Evolutionary conservation across 2,329 filamentous ascomycete genomes (phyloP).

Genomic region (Fonsecaea nubica): DNA sequence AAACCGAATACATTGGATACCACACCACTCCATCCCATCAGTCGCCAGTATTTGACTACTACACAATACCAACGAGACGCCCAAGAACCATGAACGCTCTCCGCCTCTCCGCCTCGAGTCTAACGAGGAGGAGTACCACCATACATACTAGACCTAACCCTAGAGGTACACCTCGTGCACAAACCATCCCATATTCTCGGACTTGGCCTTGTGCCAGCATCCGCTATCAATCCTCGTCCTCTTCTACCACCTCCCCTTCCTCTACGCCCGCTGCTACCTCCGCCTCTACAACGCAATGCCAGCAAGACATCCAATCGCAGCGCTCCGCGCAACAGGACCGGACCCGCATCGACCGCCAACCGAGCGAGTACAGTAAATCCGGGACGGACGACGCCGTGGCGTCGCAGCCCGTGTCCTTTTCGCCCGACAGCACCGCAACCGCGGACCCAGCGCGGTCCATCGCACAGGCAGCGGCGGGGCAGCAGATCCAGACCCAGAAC

Average conservation of each 20-base stretch:
- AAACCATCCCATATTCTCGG: no score
- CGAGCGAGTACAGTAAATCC: constrained; percentile 26
- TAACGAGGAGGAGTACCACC: background rate
- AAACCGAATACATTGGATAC: no score
- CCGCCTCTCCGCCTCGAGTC: background rate
- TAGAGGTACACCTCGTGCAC: background rate
- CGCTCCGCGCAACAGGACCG: constrained; percentile 24
- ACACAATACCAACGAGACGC: background rate
- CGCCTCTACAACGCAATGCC: background rate
- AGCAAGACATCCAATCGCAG: constrained; percentile 17
- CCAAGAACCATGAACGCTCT: background rate
- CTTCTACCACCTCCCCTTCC: background rate
- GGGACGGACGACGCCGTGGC: constrained; percentile 34
- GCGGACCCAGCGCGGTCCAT: constrained; percentile 9
- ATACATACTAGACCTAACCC: background rate
- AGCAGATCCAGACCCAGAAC: constrained; percentile 5
- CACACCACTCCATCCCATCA: no score
- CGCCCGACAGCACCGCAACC: constrained; percentile 4
- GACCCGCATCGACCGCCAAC: constrained; percentile 29
- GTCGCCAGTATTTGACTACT: no score
- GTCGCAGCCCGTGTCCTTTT: constrained; percentile 16
- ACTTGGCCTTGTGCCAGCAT: background rate
- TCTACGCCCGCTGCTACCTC: background rate
- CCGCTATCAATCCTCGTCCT: background rate
- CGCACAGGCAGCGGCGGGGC: constrained; percentile 3